Evolutionary conservation across 1,284 basidiomycete species (phyloP), one percentile per base, ranked within the genome.

Genomic region (Cutaneotrichosporon dermatis): DNA sequence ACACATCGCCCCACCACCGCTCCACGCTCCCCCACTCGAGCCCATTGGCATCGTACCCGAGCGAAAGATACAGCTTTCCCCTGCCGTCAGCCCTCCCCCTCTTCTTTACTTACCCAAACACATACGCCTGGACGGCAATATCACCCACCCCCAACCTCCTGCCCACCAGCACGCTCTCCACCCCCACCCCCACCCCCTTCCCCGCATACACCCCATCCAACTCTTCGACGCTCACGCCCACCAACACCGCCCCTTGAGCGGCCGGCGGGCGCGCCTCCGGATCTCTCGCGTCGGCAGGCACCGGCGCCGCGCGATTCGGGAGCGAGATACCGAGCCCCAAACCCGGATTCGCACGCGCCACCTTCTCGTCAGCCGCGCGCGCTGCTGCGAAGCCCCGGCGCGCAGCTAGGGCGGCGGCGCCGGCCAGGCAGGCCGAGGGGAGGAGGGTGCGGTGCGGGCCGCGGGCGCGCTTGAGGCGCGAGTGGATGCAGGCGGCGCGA

Each of bases 131-230:
- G 15, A 92, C 74, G 43, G 90, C 78, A 81, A 89, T 84, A 7
- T 84, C 88, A 2, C 88, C 85, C 0, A 82, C 66, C 2, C 88
- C 83, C 71, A 90, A 88, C 7, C 89, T 81, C 4, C 86, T 88
- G 0, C 88, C 89, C 3, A 88, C 90, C 79, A 12, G 84, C 84
- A 64, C 86, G 83, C 37, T 90, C 78, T 16, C 63, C 39, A 75
- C 84, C 73, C 0, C 79, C 70, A 9, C 82, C 80, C 25, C 25
- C 25, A 16, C 2, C 76, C 84, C 89, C 10, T 79, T 76, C 70
- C 89, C 87, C 62, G 85, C 83, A 78, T 90, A 92, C 25, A 86
- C 86, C 4, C 82, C 85, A 70, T 91, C 89, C 50, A 90, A 79
- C 70, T 89, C 90, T 2, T 88, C 88, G 40, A 90, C 81, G 59